Percentiles rank a stretch among this genome's conserved stretches.
phyloP scores from a whole-genome alignment of 129 eudicot species.

The Saussurea involucrata region DNA sequence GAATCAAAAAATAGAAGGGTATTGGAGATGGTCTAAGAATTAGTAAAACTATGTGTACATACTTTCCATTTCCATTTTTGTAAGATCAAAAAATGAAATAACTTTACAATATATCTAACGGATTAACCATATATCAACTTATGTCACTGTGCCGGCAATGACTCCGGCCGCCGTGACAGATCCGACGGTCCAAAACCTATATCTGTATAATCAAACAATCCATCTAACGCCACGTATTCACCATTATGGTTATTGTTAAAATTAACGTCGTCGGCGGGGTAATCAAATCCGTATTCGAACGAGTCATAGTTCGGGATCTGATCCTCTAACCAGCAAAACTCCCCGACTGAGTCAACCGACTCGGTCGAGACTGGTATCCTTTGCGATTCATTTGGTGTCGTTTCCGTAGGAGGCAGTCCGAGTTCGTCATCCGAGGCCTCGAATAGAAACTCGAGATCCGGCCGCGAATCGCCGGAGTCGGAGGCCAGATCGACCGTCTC shows the following conservation, averaged over 20 bases:
- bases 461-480: conserved; percentile 48
- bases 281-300: conserved; percentile 50
- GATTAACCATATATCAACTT: neutral
- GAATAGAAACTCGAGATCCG: conserved; percentile 45
- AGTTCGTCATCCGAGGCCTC: conserved; percentile 65
- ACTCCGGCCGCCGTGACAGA: conserved; percentile 41
- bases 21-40: too few relatives aligned
- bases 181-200: conserved; percentile 51
- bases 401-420: conserved; percentile 55
- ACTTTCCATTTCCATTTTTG: neutral
- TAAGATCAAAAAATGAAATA: conserved; percentile 9
- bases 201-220: conserved; percentile 78
- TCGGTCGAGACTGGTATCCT: conserved; percentile 39
- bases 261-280: neutral
- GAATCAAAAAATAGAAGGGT: too few relatives aligned
- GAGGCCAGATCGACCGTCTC: conserved; percentile 27
- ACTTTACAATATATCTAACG: conserved; percentile 25
- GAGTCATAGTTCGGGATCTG: conserved; percentile 51
- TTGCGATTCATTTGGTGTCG: conserved; percentile 28
- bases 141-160: conserved; percentile 50
- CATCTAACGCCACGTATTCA: conserved; percentile 68
- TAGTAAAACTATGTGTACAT: conserved; percentile 12
- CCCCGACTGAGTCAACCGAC: conserved; percentile 40
- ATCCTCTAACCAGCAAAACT: conserved; percentile 49
- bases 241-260: conserved; percentile 1